Conservation (phyloP, 2,329 filamentous ascomycete genomes). For the Phialophora chinensis region DNA sequence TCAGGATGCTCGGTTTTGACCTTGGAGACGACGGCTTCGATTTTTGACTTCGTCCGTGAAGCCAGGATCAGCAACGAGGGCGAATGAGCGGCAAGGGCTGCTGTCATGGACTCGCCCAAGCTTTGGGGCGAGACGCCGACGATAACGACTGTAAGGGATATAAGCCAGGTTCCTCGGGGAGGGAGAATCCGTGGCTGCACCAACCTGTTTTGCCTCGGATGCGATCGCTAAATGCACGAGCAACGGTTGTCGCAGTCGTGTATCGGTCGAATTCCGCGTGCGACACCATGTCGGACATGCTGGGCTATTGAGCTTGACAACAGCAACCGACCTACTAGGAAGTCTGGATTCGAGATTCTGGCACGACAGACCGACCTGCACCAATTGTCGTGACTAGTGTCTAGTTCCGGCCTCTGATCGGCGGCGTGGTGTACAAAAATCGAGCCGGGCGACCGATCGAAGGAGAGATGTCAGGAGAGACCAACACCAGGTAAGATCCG, state of each 20-base stretch:
- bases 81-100: slow-evolving; percentile 45
- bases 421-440: background rate
- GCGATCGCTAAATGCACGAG: slow-evolving; percentile 36
- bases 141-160: slow-evolving; percentile 46
- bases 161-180: background rate
- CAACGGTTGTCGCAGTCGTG: slow-evolving; percentile 33
- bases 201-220: slow-evolving; percentile 40
- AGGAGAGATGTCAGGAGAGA: background rate
- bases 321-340: background rate
- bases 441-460: background rate
- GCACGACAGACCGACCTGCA: background rate
- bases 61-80: slow-evolving; percentile 50
- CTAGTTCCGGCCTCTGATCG: background rate
- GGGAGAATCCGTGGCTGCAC: slow-evolving; percentile 12
- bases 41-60: slow-evolving; percentile 47
- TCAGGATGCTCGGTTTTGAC: slow-evolving; percentile 38
- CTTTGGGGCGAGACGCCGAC: slow-evolving; percentile 50
- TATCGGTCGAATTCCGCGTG: slow-evolving; percentile 23
- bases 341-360: background rate
- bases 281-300: slow-evolving; percentile 23
- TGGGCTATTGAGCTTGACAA: background rate
- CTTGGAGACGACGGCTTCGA: slow-evolving; percentile 42
- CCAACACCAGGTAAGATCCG: background rate
- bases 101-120: slow-evolving; percentile 48
- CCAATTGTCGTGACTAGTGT: background rate